Percentiles rank a stretch among this genome's conserved stretches.
Conservation (phyloP, 192 early-diverging fungal species). For the Coemansia sp. region DNA sequence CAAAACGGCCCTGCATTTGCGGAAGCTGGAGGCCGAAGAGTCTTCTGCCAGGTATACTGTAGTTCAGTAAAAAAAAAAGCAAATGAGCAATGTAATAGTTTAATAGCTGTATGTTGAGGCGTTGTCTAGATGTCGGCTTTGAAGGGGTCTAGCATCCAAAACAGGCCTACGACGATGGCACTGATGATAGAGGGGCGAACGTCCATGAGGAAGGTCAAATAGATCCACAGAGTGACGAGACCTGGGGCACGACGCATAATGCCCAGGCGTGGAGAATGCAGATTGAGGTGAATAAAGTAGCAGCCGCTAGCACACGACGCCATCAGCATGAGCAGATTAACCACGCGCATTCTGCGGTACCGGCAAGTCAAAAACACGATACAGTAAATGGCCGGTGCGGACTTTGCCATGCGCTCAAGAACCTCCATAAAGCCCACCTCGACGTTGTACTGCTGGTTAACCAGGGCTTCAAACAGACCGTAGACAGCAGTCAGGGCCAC, state of each 20-base stretch:
- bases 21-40: conserved; percentile 33
- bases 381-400: conserved; percentile 51
- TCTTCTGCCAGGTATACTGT: conserved; percentile 34
- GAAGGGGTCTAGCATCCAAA: conserved; percentile 43
- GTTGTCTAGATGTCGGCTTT: conserved; percentile 10
- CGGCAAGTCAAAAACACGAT: conserved; percentile 64
- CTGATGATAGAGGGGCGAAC: conserved; percentile 40
- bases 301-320: conserved; percentile 56
- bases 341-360: conserved; percentile 48
- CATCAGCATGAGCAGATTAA: conserved; percentile 55
- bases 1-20: conserved; percentile 48
- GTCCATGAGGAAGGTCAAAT: conserved; percentile 49
- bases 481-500: conserved; percentile 35
- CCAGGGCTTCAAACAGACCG: conserved; percentile 48
- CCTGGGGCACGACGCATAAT: conserved; percentile 72
- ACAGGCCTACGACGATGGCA: conserved; percentile 24
- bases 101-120: neutral
- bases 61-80: conserved; percentile 12
- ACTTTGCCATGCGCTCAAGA: conserved; percentile 31
- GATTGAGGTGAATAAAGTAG: conserved; percentile 64
- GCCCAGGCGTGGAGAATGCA: conserved; percentile 65
- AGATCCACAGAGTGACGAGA: conserved; percentile 69
- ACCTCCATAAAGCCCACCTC: conserved; percentile 35
- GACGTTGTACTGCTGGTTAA: conserved; percentile 50
- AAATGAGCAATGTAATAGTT: neutral